These are phyloP conservation scores for Solanum raphanifolium DNA, from an alignment of 257 asterid species.

Conservation along the genomic window DNA sequence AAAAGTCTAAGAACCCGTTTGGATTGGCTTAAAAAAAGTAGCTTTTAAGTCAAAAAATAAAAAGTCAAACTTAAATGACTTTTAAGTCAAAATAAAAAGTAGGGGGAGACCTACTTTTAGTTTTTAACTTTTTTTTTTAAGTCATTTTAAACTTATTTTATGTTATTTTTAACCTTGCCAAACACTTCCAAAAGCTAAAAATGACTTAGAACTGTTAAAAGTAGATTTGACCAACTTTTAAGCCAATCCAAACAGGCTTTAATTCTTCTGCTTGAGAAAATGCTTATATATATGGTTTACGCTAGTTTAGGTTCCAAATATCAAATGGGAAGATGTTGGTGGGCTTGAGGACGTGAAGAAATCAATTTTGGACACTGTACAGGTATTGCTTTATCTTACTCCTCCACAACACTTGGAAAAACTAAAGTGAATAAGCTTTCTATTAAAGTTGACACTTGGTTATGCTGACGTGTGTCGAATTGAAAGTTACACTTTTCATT, in stretches of 20 bases:
- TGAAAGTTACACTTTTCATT: neutral
- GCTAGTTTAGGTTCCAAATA: slow-evolving; percentile 60
- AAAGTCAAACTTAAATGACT: too few species aligned
- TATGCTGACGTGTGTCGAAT: neutral
- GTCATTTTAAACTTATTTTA: too few species aligned
- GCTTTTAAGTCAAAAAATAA: too few species aligned
- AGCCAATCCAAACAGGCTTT: too few species aligned
- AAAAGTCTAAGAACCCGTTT: neutral
- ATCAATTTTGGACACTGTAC: slow-evolving; percentile 91
- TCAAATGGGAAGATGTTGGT: slow-evolving; percentile 99
- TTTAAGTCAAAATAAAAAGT: too few species aligned
- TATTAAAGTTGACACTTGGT: neutral
- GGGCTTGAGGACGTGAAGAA: slow-evolving; percentile 98
- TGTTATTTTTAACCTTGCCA: too few species aligned
- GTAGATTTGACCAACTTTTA: too few species aligned
- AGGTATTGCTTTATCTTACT: slow-evolving; percentile 35
- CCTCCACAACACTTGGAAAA: neutral
- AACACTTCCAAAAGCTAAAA: too few species aligned
- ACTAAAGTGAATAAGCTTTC: neutral
- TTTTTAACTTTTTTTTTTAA: too few species aligned
- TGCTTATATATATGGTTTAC: neutral
- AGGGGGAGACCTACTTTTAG: too few species aligned
- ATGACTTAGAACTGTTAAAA: too few species aligned
- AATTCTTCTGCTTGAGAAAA: neutral
- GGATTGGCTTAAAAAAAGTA: too few species aligned